phyloP scores from a whole-genome alignment of 2,329 filamentous ascomycete species.

The Beauveria caledonica region DNA sequence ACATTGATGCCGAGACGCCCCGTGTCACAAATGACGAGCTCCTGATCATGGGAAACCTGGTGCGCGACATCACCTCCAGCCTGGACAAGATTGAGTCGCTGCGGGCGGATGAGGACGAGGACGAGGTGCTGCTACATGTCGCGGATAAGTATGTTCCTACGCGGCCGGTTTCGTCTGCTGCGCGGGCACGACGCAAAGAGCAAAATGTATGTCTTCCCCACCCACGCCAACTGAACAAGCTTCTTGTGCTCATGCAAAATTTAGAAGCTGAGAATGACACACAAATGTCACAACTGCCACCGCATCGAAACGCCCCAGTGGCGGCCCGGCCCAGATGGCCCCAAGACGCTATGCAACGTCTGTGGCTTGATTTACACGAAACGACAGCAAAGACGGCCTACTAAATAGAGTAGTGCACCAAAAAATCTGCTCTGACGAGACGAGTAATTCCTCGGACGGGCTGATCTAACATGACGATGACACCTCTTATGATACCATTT shows the following conservation, averaged over 20 bases:
- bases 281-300: slow-evolving; percentile 5
- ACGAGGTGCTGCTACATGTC: not conserved
- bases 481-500: not conserved
- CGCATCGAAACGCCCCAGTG: slow-evolving; percentile 8
- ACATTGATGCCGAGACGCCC: not conserved
- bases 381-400: not conserved
- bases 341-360: slow-evolving; percentile 8
- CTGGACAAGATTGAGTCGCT: slow-evolving; percentile 8
- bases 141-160: not conserved
- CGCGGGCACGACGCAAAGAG: not conserved
- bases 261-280: not conserved
- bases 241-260: not conserved
- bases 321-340: slow-evolving; percentile 9
- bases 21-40: not conserved
- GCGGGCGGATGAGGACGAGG: slow-evolving; percentile 1
- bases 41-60: not conserved
- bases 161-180: not conserved
- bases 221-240: not conserved
- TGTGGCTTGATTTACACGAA: slow-evolving; percentile 9
- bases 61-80: not conserved
- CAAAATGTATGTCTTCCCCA: not conserved
- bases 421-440: not conserved
- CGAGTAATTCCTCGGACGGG: not conserved
- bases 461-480: not conserved
- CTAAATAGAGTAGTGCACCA: not conserved